Evolutionary conservation across 306 rosid genomes (phyloP), one percentile per base, ranked within the genome.

Genomic region (Prunus fruticosa): DNA sequence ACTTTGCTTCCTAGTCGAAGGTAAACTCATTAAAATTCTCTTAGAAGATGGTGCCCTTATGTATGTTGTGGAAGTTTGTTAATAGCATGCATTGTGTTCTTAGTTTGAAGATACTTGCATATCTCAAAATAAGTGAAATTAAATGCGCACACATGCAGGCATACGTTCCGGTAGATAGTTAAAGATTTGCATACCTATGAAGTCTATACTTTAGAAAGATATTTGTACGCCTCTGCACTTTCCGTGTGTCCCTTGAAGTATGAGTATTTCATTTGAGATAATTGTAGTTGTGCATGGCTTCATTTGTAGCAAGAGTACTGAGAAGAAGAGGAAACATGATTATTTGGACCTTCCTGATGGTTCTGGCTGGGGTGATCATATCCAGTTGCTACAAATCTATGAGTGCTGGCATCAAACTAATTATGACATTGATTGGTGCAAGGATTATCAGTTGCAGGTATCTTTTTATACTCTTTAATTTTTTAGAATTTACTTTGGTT

Each of bases 281-380:
- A 63, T 60, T 38, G 56, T 78, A 68, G 51, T 63, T 74, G 69
- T 73, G 51, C 38, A 34, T 71, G 28, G 67, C 79, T 77, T 72
- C 70, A 30, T 50, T 69, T 76, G 82, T 84, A 92, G 98, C 82
- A 88, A 88, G 77, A 85, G 70, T 80, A 61, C 79, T 30, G 97
- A 92, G 69, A 95, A 88, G 84, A 95, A 90, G 87, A 90, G 97
- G 90, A 95, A 95, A 75, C 89, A 81, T 23, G 64, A 79, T 41
- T 63, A 74, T 58, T 32, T 82, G 79, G 87, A 84, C 76, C 93
- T 92, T 87, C 97, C 97, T 79, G 97, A 90, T 89, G 97, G 97
- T 69, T 89, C 85, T 80, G 98, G 98, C 74, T 89, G 86, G 88
- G 98, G 97, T 76, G 98, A 95, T 78, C 97, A 95, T 77, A 90